Percentiles rank a stretch among this genome's conserved stretches.
Evolutionary conservation across 225 moss, liverwort and hornwort genomes (phyloP).

Genomic region (Thuidium tamariscinum): DNA sequence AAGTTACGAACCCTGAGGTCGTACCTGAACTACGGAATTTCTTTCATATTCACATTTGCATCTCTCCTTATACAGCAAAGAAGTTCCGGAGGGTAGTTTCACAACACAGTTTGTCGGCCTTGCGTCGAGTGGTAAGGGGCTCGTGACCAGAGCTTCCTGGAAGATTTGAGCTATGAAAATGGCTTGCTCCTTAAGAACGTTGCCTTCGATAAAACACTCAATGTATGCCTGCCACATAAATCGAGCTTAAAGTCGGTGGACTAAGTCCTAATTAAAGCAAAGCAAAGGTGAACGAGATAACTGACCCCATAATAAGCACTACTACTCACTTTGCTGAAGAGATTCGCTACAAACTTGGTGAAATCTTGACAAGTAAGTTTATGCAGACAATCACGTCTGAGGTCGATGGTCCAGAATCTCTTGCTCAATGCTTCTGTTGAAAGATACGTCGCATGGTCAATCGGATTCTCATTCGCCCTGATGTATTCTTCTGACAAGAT

Average conservation of each 20-base stretch:
- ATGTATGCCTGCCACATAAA: slow-evolving; percentile 47
- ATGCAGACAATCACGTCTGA: slow-evolving; percentile 39
- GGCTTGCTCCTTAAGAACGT: slow-evolving; percentile 53
- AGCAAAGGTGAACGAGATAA: background rate
- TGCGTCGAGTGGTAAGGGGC: slow-evolving; percentile 28
- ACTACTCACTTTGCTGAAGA: slow-evolving; percentile 51
- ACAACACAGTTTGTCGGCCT: slow-evolving; percentile 45
- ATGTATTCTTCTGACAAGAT: slow-evolving; percentile 46
- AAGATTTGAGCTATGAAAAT: slow-evolving; percentile 54
- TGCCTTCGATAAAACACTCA: slow-evolving; percentile 73
- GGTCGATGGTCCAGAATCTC: slow-evolving; percentile 68
- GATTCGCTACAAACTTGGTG: slow-evolving; percentile 30
- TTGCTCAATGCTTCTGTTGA: slow-evolving; percentile 51
- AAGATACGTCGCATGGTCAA: slow-evolving; percentile 64
- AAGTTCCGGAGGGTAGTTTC: slow-evolving; percentile 51
- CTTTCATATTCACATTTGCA: slow-evolving; percentile 61
- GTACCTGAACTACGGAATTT: slow-evolving; percentile 72
- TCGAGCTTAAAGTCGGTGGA: background rate
- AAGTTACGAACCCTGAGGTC: background rate
- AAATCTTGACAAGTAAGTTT: slow-evolving; percentile 39
- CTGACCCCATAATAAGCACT: background rate
- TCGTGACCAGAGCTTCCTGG: slow-evolving; percentile 41
- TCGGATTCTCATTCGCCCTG: slow-evolving; percentile 62
- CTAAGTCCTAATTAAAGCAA: background rate
- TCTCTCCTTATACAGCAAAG: slow-evolving; percentile 34